Base-by-base conservation (phyloP, 495 filamentous ascomycete genomes). In the Parmelia sp. region DNA sequence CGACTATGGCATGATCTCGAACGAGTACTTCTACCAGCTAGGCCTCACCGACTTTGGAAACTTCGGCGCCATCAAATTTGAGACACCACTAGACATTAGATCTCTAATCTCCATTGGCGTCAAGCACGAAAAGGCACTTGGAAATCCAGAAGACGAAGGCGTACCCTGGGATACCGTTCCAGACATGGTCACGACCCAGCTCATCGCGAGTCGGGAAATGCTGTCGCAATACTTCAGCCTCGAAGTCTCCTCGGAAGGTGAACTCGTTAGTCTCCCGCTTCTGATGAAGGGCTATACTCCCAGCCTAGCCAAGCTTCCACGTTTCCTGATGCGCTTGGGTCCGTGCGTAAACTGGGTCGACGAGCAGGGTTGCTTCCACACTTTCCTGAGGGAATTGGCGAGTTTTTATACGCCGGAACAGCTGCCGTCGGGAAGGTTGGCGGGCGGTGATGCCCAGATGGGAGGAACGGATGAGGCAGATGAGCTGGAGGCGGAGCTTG, bases 21-120 rank as follows among this genome's bases (percentile, higher is more conserved):
- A 85, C 63, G 95, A 97, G 71, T 92, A 93, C 76, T 96, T 99
- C 77, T 97, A 99, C 77, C 95, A 99, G 75, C 78, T 97, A 55
- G 95, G 92, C 3, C 83, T 99, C 51, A 96, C 94, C 0, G 91
- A 97, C 71, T 99, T 97, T 74, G 91, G 88, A 3, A 97, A 97
- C 71, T 97, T 96, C 73, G 95, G 95, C 21, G 71, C 79, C 58
- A 96, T 97, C 69, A 82, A 80, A 12, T 90, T 97, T 63, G 83
- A 87, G 58, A 89, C 92, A 1, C 80, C 90, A 1, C 82, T 96
- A 0, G 80, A 84, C 60, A 75, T 97, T 14, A 73, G 78, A 19
- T 85, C 89, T 59, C 74, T 97, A 14, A 79, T 99, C 0, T 71
- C 75, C 37, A 80, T 96, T 39, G 94, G 87, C 3, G 90, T 86